Base-by-base conservation (phyloP, 2,329 filamentous ascomycete genomes). In the Fusarium sp. region DNA sequence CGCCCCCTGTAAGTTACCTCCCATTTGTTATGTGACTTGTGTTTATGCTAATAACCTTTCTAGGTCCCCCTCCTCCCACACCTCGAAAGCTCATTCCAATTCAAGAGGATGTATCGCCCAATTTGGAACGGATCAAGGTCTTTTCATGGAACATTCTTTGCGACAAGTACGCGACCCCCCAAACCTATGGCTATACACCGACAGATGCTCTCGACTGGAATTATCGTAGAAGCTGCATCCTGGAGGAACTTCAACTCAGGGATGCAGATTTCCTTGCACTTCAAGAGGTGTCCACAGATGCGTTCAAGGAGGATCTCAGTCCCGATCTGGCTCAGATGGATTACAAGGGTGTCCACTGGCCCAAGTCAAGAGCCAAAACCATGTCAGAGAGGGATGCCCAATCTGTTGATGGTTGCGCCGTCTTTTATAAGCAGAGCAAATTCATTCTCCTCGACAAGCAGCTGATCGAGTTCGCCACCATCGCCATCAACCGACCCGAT, bases 101-200 rank as follows among this genome's bases (percentile, higher is more conserved):
- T 25, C 91, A 89, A 73, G 88, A 90, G 79, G 91, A 91, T 69
- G 84, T 85, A 58, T 85, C 83, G 79, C 74, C 85, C 3, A 84
- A 77, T 57, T 80, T 88, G 67, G 89, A 98, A 76, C 91, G 89
- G 56, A 89, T 98, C 78, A 93, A 92, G 61, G 91, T 97, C 11
- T 86, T 98, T 67, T 97, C 93, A 24, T 98, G 96, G 90, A 99
- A 99, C 79, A 97, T 95, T 48, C 87, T 99, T 13, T 98, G 95
- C 81, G 94, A 98, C 80, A 93, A 94, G 76, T 97, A 96, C 75
- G 94, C 94, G 7, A 98, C 94, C 0, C 86, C 90, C 57, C 86
- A 90, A 57, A 89, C 93, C 67, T 98, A 98, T 78, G 95, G 95
- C 45, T 98, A 98, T 79, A 95, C 94, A 0, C 93, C 96, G 4